These are phyloP conservation scores for Saturnispora zaruensis DNA, from an alignment of 805 yeast species.

Conservation along the genomic window DNA sequence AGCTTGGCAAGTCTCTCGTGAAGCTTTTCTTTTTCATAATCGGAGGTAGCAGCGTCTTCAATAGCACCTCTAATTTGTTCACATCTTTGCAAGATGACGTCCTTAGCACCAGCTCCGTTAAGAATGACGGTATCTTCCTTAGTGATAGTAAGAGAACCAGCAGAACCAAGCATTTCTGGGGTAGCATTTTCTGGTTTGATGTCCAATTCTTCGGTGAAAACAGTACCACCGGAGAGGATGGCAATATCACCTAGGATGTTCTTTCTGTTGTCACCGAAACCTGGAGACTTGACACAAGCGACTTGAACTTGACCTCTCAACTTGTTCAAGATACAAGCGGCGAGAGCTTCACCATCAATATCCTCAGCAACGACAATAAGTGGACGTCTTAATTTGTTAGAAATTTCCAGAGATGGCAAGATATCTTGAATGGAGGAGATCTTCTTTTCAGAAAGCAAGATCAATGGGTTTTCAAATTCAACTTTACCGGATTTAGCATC, in stretches of 20 bases:
- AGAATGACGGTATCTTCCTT: slow-evolving; percentile 92
- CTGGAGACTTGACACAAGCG: slow-evolving; percentile 96
- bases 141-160: slow-evolving; percentile 86
- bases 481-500: slow-evolving; percentile 88
- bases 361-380: slow-evolving; percentile 90
- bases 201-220: slow-evolving; percentile 86
- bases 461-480: slow-evolving; percentile 88
- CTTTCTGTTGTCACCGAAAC: slow-evolving; percentile 98
- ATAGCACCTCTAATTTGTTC: slow-evolving; percentile 86
- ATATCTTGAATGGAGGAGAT: slow-evolving; percentile 84
- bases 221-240: slow-evolving; percentile 88
- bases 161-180: slow-evolving; percentile 78
- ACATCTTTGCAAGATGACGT: slow-evolving; percentile 72
- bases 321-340: slow-evolving; percentile 95
- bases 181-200: slow-evolving; percentile 94
- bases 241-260: slow-evolving; percentile 94
- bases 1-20: slow-evolving; percentile 96
- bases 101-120: slow-evolving; percentile 87
- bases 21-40: slow-evolving; percentile 92
- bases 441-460: slow-evolving; percentile 87
- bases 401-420: slow-evolving; percentile 84
- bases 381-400: slow-evolving; percentile 91
- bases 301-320: slow-evolving; percentile 98
- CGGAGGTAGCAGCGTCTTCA: slow-evolving; percentile 66
- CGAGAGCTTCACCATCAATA: slow-evolving; percentile 95